phyloP scores from a whole-genome alignment of 495 filamentous ascomycete genomes.

The Copromyces sp. region DNA sequence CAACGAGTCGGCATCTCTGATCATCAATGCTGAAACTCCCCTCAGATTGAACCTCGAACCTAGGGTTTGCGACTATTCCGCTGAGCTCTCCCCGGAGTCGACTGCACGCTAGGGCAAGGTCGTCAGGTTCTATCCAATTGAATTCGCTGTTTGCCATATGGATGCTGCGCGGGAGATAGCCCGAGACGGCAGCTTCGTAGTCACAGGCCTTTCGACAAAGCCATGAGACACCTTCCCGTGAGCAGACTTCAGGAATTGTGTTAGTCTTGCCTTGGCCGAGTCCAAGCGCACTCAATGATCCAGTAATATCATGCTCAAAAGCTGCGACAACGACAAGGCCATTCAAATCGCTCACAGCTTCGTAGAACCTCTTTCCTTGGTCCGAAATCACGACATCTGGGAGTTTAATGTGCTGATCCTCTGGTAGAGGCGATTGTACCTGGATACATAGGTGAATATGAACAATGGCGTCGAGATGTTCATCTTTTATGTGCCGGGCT shows the following conservation, averaged over 20 bases:
- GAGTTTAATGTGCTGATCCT: slow-evolving; percentile 2
- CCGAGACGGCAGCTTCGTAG: not conserved
- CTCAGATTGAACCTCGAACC: not conserved
- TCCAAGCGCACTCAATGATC: slow-evolving; percentile 1
- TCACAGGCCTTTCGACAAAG: slow-evolving; percentile 1
- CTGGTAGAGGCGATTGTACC: slow-evolving; percentile 1
- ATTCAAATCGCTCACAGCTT: slow-evolving; percentile 10
- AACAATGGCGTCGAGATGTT: slow-evolving; percentile 1
- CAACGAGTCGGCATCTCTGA: not conserved
- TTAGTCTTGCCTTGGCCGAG: not conserved
- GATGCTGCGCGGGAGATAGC: slow-evolving; percentile 1
- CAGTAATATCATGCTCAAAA: slow-evolving; percentile 2
- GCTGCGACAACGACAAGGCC: slow-evolving; percentile 7
- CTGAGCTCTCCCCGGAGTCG: not conserved
- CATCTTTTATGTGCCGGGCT: not conserved
- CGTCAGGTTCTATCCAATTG: not conserved
- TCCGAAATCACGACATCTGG: not conserved
- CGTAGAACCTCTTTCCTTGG: not conserved
- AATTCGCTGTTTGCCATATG: slow-evolving; percentile 1
- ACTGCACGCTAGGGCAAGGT: not conserved
- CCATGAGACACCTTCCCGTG: not conserved
- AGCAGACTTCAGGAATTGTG: not conserved
- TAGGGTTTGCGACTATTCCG: not conserved
- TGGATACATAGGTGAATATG: not conserved
- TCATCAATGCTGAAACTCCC: not conserved